These are phyloP conservation scores for Polymyxa betae DNA, from an alignment of 208 protist genomes.

Conservation along the genomic window DNA sequence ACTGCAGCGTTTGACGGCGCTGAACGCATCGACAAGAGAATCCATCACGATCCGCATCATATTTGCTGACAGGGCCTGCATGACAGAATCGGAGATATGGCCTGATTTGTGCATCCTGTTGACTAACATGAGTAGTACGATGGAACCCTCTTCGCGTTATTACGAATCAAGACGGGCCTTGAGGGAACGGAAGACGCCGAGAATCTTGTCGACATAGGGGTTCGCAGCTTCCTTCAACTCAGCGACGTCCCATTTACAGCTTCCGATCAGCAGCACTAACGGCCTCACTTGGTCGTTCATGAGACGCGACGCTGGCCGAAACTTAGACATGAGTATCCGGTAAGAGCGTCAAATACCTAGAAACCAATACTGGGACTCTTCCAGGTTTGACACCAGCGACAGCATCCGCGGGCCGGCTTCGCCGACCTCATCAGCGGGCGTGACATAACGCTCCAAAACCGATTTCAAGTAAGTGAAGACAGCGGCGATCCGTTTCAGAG, in stretches of 20 bases:
- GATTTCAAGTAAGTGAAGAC: background rate
- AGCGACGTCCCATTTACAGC: slow-evolving; percentile 41
- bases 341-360: slow-evolving; percentile 2
- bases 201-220: slow-evolving; percentile 32
- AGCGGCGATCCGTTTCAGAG: slow-evolving; percentile 1
- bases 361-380: slow-evolving; percentile 19
- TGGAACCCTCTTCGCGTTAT: background rate
- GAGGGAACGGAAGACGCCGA: background rate
- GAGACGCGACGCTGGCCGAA: background rate
- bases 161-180: background rate
- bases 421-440: background rate
- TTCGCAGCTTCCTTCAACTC: slow-evolving; percentile 7
- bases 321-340: background rate
- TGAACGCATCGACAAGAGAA: slow-evolving; percentile 17
- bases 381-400: background rate
- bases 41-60: slow-evolving; percentile 24
- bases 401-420: background rate
- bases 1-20: background rate
- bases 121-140: background rate
- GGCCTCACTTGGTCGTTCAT: background rate
- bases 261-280: background rate
- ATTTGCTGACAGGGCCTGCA: background rate
- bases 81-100: background rate
- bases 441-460: background rate
- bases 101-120: background rate